A percentile compares a stretch with the other conserved stretches of the same genome.
These are phyloP conservation scores for Pseudogymnoascus sp. DNA, from an alignment of 2,329 filamentous ascomycete species.

Conservation along the genomic window DNA sequence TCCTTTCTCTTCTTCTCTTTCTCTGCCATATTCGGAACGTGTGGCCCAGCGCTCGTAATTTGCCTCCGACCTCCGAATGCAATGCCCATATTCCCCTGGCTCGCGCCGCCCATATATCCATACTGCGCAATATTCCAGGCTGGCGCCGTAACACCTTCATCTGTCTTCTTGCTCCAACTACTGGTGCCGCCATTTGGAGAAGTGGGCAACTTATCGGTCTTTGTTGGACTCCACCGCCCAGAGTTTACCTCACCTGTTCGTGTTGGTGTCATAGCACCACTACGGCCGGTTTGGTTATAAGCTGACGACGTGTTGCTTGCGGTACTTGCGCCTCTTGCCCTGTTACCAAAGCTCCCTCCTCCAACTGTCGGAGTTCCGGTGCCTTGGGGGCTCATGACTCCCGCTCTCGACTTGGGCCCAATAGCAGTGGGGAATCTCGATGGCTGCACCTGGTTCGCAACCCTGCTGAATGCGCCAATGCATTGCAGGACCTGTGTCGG, in stretches of 20 bases:
- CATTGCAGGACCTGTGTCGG: slow-evolving; percentile 94
- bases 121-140: slow-evolving; percentile 99
- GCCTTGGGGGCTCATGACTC: slow-evolving; percentile 56
- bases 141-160: slow-evolving; percentile 73
- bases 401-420: slow-evolving; percentile 57
- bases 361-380: slow-evolving; percentile 51
- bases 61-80: slow-evolving; percentile 86
- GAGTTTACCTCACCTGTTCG: slow-evolving; percentile 36
- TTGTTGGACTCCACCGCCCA: slow-evolving; percentile 55
- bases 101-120: slow-evolving; percentile 95
- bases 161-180: slow-evolving; percentile 81
- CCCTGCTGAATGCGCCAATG: slow-evolving; percentile 81
- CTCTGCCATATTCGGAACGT: slow-evolving; percentile 73
- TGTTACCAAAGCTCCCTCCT: slow-evolving; percentile 32
- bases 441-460: slow-evolving; percentile 68
- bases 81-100: slow-evolving; percentile 89
- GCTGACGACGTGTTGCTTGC: slow-evolving; percentile 52
- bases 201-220: slow-evolving; percentile 45
- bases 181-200: slow-evolving; percentile 54
- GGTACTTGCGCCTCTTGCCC: slow-evolving; percentile 44
- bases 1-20: slow-evolving; percentile 65
- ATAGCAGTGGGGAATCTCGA: slow-evolving; percentile 66
- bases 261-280: slow-evolving; percentile 31
- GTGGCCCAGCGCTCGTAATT: slow-evolving; percentile 75
- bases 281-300: slow-evolving; percentile 37